Percentiles rank a stretch among this genome's conserved stretches.
Evolutionary conservation across 2,329 filamentous ascomycete genomes (phyloP).

Genomic region (Fusarium transvaalense): DNA sequence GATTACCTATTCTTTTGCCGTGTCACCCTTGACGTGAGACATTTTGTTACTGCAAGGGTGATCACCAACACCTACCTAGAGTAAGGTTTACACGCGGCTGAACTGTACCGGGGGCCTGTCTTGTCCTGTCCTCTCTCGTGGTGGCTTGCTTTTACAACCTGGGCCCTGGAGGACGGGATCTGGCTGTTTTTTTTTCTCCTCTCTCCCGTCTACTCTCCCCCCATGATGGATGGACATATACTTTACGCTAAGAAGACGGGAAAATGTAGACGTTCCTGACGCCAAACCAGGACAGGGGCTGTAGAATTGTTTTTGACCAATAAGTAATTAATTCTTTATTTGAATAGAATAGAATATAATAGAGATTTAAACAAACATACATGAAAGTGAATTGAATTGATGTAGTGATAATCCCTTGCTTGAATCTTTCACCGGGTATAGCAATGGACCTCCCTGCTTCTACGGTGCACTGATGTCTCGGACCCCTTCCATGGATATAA

Average conservation of each 20-base stretch:
- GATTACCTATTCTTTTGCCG: not conserved
- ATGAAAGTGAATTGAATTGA: too few relatives aligned
- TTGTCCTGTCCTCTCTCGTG: too few relatives aligned
- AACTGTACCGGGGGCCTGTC: not conserved
- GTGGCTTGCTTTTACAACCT: not conserved
- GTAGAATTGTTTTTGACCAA: not conserved
- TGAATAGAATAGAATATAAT: too few relatives aligned
- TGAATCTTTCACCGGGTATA: not conserved
- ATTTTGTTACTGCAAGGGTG: slow-evolving; percentile 5
- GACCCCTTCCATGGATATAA: slow-evolving; percentile 7
- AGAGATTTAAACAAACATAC: too few relatives aligned
- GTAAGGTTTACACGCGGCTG: not conserved
- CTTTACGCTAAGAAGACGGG: slow-evolving; percentile 7
- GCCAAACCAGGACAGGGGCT: slow-evolving; percentile 10
- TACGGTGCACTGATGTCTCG: slow-evolving; percentile 34
- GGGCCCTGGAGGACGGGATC: too few relatives aligned
- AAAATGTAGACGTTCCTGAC: slow-evolving; percentile 25
- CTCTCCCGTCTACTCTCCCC: too few relatives aligned
- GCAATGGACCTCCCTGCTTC: slow-evolving; percentile 21
- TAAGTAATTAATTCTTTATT: not conserved
- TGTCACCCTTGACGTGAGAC: slow-evolving; percentile 2
- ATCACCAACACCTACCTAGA: not conserved
- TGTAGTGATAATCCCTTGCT: slow-evolving; percentile 5
- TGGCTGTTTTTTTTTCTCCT: too few relatives aligned
- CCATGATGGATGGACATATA: not conserved